Evolutionary conservation across 2,329 filamentous ascomycete species (phyloP), one percentile per base, ranked within the genome.

Genomic region (Onygenales sp.): DNA sequence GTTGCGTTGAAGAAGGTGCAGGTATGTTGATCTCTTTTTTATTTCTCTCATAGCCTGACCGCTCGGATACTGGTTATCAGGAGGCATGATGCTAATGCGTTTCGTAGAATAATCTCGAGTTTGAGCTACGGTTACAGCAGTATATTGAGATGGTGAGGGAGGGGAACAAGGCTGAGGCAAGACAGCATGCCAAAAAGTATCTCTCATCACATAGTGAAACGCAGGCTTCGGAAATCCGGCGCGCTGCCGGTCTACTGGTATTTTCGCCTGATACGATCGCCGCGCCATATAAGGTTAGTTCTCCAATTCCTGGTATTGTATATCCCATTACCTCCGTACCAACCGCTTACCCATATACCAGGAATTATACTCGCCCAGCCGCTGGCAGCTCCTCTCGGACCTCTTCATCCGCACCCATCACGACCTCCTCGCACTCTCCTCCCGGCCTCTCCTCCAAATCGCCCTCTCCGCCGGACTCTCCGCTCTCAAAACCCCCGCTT

Each of bases 401-500:
- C 78, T 92, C 49, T 98, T 97, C 72, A 82, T 90, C 59, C 77
- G 80, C 57, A 95, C 91, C 1, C 89, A 97, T 72, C 90, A 95
- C 74, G 83, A 79, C 44, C 83, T 98, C 4, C 85, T 95, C 58
- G 84, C 85, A 13, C 81, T 98, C 0, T 91, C 93, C 0, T 79
- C 86, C 2, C 82, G 85, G 17, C 91, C 93, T 0, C 81, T 96
- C 14, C 82, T 98, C 31, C 89, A 97, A 71, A 86, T 94, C 57
- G 93, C 93, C 10, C 81, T 98, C 8, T 89, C 86, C 0, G 90
- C 91, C 0, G 93, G 93, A 7, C 80, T 98, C 8, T 96, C 91
- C 0, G 91, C 93, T 1, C 84, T 98, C 60, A 98, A 98, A 71
- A 97, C 93, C 0, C 93, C 93, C 0, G 85, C 89, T 13, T 98